Conservation (phyloP, 208 protist species). For the Naegleria gruberi region DNA sequence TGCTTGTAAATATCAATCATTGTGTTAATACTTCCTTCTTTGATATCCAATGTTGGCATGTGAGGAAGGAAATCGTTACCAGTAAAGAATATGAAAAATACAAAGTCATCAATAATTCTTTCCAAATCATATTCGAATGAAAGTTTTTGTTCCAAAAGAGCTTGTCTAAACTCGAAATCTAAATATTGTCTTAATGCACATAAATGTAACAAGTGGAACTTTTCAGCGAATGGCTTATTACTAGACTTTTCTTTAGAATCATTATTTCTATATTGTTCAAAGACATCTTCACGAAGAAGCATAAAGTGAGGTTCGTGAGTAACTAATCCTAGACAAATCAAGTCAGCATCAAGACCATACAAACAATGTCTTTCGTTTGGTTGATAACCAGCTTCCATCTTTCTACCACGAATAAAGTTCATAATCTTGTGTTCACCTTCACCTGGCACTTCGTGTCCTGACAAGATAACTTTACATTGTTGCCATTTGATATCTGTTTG, state of each 20-base stretch:
- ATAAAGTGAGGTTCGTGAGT: slow-evolving; percentile 96
- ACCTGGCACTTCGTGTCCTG: slow-evolving; percentile 89
- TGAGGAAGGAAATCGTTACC: slow-evolving; percentile 99
- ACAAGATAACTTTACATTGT: slow-evolving; percentile 84
- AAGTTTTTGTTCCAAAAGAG: not conserved
- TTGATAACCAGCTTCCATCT: slow-evolving; percentile 72
- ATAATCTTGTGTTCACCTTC: slow-evolving; percentile 94
- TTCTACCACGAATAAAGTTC: slow-evolving; percentile 72
- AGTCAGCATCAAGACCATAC: slow-evolving; percentile 98
- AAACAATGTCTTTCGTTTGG: slow-evolving; percentile 92
- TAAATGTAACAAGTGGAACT: slow-evolving; percentile 66
- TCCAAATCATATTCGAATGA: slow-evolving; percentile 79
- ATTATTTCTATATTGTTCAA: slow-evolving; percentile 20
- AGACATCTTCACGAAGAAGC: slow-evolving; percentile 92
- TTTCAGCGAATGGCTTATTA: not conserved
- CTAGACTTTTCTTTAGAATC: not conserved
- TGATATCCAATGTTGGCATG: slow-evolving; percentile 93
- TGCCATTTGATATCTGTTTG: slow-evolving; percentile 82
- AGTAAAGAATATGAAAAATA: slow-evolving; percentile 97
- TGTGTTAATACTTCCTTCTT: slow-evolving; percentile 85
- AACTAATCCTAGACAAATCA: slow-evolving; percentile 95
- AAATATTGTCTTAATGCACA: slow-evolving; percentile 59
- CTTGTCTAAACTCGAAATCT: slow-evolving; percentile 42
- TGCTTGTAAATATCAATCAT: slow-evolving; percentile 58
- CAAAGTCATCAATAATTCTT: slow-evolving; percentile 95